Base-by-base conservation (phyloP, 2,329 filamentous ascomycete genomes). In the Pseudogymnoascus sp. region DNA sequence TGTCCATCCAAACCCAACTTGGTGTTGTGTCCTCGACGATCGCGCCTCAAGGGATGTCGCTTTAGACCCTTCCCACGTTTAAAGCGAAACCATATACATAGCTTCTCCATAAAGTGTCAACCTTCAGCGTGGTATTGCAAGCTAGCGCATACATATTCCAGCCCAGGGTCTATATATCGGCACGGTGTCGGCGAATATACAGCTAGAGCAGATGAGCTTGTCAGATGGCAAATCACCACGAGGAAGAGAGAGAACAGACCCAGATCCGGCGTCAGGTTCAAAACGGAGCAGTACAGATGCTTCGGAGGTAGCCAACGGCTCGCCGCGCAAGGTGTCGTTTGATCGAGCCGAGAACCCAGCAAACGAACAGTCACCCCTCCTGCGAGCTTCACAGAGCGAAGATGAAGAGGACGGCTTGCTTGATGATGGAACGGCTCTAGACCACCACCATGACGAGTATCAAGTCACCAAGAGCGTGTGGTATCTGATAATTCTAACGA, bases 401-500 rank as follows among this genome's bases (percentile, higher is more conserved):
- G 70, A 67, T 37, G 75, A 77, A 27, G 71, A 70, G 6, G 73
- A 75, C 65, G 73, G 67, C 45, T 69, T 78, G 58, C 70, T 77
- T 48, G 69, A 72, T 33, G 64, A 67, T 55, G 66, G 67, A 25
- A 62, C 65, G 18, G 72, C 76, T 25, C 72, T 74, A 65, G 69
- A 73, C 42, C 77, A 78, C 68, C 73, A 77, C 52, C 72, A 77
- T 5, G 77, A 81, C 65, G 74, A 76, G 13, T 78, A 75, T 61
- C 82, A 91, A 69, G 80, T 83, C 64, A 87, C 88, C 25, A 96
- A 92, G 80, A 92, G 89, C 74, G 78, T 87, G 52, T 91, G 87
- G 86, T 96, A 96, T 74, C 79, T 97, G 69, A 83, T 95, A 67
- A 78, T 96, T 65, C 78, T 97, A 74, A 96, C 93, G 5, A 80